These are phyloP conservation scores for Penstemon eatonii DNA, from an alignment of 257 asterid genomes.

Conservation along the genomic window DNA sequence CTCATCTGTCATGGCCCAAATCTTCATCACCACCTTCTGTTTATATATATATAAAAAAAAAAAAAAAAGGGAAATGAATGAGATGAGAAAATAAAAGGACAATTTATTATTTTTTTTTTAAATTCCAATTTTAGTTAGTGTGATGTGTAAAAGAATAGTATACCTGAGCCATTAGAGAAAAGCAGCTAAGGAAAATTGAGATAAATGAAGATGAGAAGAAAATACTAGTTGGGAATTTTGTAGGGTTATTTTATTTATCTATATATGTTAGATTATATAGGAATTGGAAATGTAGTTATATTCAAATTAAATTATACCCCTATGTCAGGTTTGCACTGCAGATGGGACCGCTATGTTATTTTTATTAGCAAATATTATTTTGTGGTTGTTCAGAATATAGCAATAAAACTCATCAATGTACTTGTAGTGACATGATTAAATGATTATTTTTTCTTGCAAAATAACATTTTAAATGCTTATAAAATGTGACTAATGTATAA, in stretches of 20 bases:
- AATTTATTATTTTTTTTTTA: too few relatives aligned
- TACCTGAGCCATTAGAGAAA: constrained; percentile 51
- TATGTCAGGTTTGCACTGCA: too few relatives aligned
- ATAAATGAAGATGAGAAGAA: background rate
- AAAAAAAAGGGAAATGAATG: background rate
- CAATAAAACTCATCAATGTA: too few relatives aligned
- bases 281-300: background rate
- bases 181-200: background rate
- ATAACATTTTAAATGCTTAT: too few relatives aligned
- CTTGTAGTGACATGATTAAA: too few relatives aligned
- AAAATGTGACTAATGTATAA: too few relatives aligned
- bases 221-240: constrained; percentile 14
- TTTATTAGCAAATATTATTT: background rate
- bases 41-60: background rate
- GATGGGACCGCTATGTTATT: background rate
- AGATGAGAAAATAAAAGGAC: background rate
- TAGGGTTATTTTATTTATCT: constrained; percentile 15
- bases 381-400: background rate
- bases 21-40: constrained; percentile 69
- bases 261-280: background rate
- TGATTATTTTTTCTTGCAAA: too few relatives aligned
- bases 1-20: constrained; percentile 74
- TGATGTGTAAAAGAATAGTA: background rate
- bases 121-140: too few relatives aligned
- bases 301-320: background rate